Percentiles rank a stretch among this genome's conserved stretches.
Evolutionary conservation across 108 stramenopile genomes (phyloP).

Genomic region (Skeletonema grethae): DNA sequence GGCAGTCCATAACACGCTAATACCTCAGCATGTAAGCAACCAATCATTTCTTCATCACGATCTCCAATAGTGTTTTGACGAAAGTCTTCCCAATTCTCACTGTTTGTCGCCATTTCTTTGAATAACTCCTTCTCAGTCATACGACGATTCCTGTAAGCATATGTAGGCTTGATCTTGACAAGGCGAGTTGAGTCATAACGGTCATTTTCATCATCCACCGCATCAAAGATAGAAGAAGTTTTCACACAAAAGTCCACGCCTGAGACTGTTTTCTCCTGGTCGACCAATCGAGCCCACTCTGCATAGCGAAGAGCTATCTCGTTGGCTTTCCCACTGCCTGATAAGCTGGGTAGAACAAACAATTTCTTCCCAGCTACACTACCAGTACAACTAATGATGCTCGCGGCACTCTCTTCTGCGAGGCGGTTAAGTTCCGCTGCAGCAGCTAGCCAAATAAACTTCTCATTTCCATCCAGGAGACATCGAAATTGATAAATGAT

Average conservation of each 20-base stretch:
- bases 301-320: constrained; percentile 26
- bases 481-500: constrained; percentile 30
- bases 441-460: constrained; percentile 41
- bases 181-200: constrained; percentile 19
- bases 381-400: constrained; percentile 5
- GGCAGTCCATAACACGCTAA: constrained; percentile 68
- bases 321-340: constrained; percentile 2
- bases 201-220: not conserved
- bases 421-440: constrained; percentile 31
- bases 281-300: constrained; percentile 37
- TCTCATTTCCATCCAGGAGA: constrained; percentile 38
- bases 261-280: constrained; percentile 24
- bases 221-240: not conserved
- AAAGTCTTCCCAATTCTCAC: constrained; percentile 45
- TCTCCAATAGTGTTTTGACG: constrained; percentile 43
- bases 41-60: constrained; percentile 53
- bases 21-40: constrained; percentile 62
- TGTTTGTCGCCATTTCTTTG: constrained; percentile 54
- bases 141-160: constrained; percentile 69
- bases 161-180: constrained; percentile 43
- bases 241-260: constrained; percentile 5
- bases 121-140: constrained; percentile 63
- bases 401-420: constrained; percentile 13
- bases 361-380: constrained; percentile 10
- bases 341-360: constrained; percentile 1